Evolutionary conservation across 805 yeast species (phyloP).

Genomic region (Candida loeiensis): DNA sequence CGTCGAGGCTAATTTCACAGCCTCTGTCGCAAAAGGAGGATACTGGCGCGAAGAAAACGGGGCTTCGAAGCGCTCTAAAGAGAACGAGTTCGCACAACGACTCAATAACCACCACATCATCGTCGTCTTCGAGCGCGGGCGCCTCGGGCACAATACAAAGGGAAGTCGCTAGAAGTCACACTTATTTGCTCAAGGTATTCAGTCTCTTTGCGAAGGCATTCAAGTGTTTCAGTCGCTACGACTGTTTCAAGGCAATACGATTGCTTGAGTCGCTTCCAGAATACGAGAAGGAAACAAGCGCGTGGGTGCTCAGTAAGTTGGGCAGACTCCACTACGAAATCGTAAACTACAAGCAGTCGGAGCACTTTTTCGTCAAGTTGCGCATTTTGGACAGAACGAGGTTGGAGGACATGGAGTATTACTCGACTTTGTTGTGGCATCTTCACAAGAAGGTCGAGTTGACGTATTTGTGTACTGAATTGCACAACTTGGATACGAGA

Average conservation of each 20-base stretch:
- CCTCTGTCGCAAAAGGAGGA: slow-evolving; percentile 8
- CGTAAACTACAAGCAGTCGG: slow-evolving; percentile 78
- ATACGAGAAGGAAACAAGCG: slow-evolving; percentile 55
- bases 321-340: slow-evolving; percentile 85
- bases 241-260: slow-evolving; percentile 77
- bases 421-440: slow-evolving; percentile 92
- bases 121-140: slow-evolving; percentile 6
- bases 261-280: slow-evolving; percentile 62
- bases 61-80: slow-evolving; percentile 5
- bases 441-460: slow-evolving; percentile 74
- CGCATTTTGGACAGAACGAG: slow-evolving; percentile 74
- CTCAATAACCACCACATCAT: slow-evolving; percentile 3
- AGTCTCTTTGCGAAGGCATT: slow-evolving; percentile 56
- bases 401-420: slow-evolving; percentile 83
- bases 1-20: slow-evolving; percentile 46
- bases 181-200: slow-evolving; percentile 46
- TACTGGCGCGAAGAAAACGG: slow-evolving; percentile 9
- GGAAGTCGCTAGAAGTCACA: slow-evolving; percentile 34
- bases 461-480: slow-evolving; percentile 78
- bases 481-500: slow-evolving; percentile 59
- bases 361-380: slow-evolving; percentile 56
- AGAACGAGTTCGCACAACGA: slow-evolving; percentile 9
- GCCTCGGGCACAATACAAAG: slow-evolving; percentile 13
- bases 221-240: slow-evolving; percentile 60
- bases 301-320: slow-evolving; percentile 78